Conservation (phyloP, 768 basidiomycete species). For the Postia placenta region DNA sequence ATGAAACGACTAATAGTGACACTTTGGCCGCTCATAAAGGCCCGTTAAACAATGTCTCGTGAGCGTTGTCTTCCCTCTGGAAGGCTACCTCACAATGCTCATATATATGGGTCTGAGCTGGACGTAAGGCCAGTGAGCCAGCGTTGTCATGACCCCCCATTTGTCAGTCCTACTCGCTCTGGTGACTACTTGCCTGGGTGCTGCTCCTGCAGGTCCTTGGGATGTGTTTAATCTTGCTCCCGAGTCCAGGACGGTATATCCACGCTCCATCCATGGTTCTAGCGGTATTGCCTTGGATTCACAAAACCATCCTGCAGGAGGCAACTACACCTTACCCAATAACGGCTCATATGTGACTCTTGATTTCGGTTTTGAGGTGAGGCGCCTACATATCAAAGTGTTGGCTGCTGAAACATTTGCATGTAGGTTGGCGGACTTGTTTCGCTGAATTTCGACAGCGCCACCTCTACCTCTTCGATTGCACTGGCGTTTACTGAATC, state of each 20-base stretch:
- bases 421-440: conserved; percentile 47
- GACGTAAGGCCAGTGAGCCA: too few species aligned
- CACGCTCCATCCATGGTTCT: conserved; percentile 32
- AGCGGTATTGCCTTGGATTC: conserved; percentile 31
- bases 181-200: background rate
- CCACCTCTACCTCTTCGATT: conserved; percentile 29
- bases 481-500: conserved; percentile 57
- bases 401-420: background rate
- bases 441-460: conserved; percentile 36
- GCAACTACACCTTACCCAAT: conserved; percentile 30
- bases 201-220: conserved; percentile 45
- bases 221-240: conserved; percentile 48
- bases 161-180: too few species aligned
- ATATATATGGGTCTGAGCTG: too few species aligned
- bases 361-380: conserved; percentile 51
- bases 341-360: conserved; percentile 43
- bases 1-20: too few species aligned
- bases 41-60: too few species aligned
- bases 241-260: conserved; percentile 39
- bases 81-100: too few species aligned
- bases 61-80: too few species aligned
- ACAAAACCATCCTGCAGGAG: conserved; percentile 28
- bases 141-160: too few species aligned
- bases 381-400: conserved; percentile 6
- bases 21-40: too few species aligned